Conservation (phyloP, 306 rosid genomes). For the Vigna mungo region DNA sequence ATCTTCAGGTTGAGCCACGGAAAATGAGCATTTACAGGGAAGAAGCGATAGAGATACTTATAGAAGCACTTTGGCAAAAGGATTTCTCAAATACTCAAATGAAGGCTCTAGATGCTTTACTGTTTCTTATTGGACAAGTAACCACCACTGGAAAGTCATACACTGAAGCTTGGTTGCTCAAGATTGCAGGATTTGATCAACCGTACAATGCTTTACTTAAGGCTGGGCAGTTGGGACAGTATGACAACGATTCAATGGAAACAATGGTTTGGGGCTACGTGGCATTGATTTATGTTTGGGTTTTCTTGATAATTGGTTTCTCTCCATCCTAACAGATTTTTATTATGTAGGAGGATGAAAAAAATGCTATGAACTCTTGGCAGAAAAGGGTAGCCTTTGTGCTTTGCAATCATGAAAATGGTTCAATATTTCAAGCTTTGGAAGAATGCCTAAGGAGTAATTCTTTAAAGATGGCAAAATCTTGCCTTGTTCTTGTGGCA, state of each 20-base stretch:
- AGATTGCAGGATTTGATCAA: slow-evolving; percentile 85
- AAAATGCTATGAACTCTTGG: slow-evolving; percentile 73
- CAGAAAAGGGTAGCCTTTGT: slow-evolving; percentile 80
- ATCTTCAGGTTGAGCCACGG: slow-evolving; percentile 79
- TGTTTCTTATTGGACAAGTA: slow-evolving; percentile 74
- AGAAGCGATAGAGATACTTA: slow-evolving; percentile 81
- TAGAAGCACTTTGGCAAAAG: slow-evolving; percentile 77
- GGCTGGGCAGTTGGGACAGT: slow-evolving; percentile 58
- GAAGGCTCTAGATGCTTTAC: slow-evolving; percentile 72
- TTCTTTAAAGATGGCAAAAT: slow-evolving; percentile 70
- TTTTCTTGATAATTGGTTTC: slow-evolving; percentile 31
- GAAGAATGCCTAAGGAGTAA: slow-evolving; percentile 82
- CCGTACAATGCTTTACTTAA: slow-evolving; percentile 77
- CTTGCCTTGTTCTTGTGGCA: slow-evolving; percentile 82
- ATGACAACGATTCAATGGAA: slow-evolving; percentile 59
- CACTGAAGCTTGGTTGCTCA: slow-evolving; percentile 85
- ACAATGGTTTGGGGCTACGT: slow-evolving; percentile 60
- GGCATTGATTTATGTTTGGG: slow-evolving; percentile 39
- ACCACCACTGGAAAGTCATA: slow-evolving; percentile 77
- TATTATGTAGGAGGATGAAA: slow-evolving; percentile 76
- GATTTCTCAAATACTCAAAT: slow-evolving; percentile 71
- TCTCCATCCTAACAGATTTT: slow-evolving; percentile 38
- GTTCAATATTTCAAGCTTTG: slow-evolving; percentile 84
- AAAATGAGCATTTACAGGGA: slow-evolving; percentile 97
- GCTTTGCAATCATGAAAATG: slow-evolving; percentile 86